phyloP scores from a whole-genome alignment of 305 asterid species.

The Ilex paraguariensis region DNA sequence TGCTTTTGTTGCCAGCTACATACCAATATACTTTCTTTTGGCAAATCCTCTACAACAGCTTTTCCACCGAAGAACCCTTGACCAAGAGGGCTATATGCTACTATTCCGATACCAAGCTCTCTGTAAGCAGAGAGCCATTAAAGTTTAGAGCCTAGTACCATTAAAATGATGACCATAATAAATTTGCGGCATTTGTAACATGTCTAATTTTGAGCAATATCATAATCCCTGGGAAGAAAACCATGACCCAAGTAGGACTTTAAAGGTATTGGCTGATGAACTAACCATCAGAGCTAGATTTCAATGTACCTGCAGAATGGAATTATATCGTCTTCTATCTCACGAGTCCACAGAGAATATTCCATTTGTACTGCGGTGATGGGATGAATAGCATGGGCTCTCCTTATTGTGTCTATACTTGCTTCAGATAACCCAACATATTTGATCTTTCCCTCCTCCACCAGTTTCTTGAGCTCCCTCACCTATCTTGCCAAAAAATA shows the following conservation, averaged over 20 bases:
- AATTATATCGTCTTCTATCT: conserved; percentile 42
- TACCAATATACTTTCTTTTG: conserved; percentile 36
- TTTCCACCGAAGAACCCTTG: conserved; percentile 53
- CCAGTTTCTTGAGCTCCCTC: conserved; percentile 51
- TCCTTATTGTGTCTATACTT: conserved; percentile 41
- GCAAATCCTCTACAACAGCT: conserved; percentile 34
- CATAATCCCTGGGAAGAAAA: too few relatives aligned
- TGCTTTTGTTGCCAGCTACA: neutral
- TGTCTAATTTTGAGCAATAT: too few relatives aligned
- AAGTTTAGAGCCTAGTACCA: too few relatives aligned
- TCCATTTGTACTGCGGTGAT: conserved; percentile 52
- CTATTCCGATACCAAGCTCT: conserved; percentile 53
- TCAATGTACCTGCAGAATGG: conserved; percentile 47
- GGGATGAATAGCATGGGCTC: conserved; percentile 59
- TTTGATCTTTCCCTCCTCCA: conserved; percentile 50
- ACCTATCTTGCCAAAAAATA: conserved; percentile 16
- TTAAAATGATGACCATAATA: too few relatives aligned
- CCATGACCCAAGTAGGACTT: too few relatives aligned
- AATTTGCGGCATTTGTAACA: too few relatives aligned
- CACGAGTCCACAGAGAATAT: conserved; percentile 55
- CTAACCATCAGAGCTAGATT: neutral
- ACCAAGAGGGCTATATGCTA: conserved; percentile 56
- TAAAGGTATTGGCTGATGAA: neutral
- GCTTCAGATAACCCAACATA: conserved; percentile 61
- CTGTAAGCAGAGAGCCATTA: conserved; percentile 12